phyloP scores from a whole-genome alignment of 495 filamentous ascomycete genomes.

The Aspergillus biplanus region DNA sequence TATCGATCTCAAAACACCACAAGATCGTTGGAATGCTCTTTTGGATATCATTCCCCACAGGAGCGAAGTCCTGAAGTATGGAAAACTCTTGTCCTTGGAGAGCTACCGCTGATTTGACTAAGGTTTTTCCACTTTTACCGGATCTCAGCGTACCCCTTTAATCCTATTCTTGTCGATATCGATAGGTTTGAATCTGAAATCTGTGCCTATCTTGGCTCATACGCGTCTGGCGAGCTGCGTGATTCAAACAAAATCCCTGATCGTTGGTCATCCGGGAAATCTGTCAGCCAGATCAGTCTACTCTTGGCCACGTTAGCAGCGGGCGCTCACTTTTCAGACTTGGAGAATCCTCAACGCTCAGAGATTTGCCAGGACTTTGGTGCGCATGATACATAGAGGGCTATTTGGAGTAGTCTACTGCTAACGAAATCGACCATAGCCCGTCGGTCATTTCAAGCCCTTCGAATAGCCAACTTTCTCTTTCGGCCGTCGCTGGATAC shows the following conservation, averaged over 20 bases:
- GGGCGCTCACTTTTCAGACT: constrained; percentile 54
- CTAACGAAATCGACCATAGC: constrained; percentile 23
- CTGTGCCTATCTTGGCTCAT: constrained; percentile 46
- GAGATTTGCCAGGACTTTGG: constrained; percentile 39
- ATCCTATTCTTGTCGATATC: constrained; percentile 53
- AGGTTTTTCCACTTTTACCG: constrained; percentile 55
- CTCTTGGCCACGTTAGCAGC: constrained; percentile 55
- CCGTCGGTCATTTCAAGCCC: constrained; percentile 39
- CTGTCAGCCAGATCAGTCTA: constrained; percentile 44
- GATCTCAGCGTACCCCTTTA: constrained; percentile 53
- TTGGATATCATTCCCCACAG: constrained; percentile 35
- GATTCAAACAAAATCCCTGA: constrained; percentile 27
- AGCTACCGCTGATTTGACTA: constrained; percentile 3
- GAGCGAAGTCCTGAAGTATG: constrained; percentile 40
- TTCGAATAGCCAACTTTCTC: constrained; percentile 51
- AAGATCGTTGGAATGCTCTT: constrained; percentile 35
- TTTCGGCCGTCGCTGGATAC: constrained; percentile 48
- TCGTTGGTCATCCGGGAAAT: constrained; percentile 35
- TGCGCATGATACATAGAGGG: too few species aligned
- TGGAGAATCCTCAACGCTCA: constrained; percentile 36
- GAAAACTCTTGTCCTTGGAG: not conserved
- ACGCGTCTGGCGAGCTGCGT: constrained; percentile 33
- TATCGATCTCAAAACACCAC: constrained; percentile 35
- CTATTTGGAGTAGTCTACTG: not conserved
- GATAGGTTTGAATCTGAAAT: constrained; percentile 52